Evolutionary conservation across 768 basidiomycete species (phyloP), one percentile per base, ranked within the genome.

Genomic region (Cystobasidium onofrii): DNA sequence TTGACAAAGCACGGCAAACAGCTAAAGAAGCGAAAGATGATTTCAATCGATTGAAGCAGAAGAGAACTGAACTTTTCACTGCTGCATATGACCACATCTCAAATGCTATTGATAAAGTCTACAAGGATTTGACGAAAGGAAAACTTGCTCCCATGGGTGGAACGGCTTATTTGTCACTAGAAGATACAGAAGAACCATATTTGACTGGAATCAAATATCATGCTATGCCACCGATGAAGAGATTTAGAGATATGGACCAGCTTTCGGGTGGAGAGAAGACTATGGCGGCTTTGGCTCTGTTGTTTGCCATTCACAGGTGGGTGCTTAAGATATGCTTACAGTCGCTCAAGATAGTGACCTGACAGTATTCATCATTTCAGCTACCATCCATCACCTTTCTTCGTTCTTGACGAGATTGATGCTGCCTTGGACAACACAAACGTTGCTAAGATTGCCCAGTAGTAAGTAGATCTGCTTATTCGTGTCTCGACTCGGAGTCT

Each of bases 141-240:
- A 92, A 92, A 79, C 89, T 90, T 1, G 86, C 91, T 0, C 92
- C 92, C 0, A 89, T 91, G 87, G 95, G 95, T 55, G 96, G 96
- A 76, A 91, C 96, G 36, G 96, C 94, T 1, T 99, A 98, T 81
- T 86, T 98, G 23, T 91, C 88, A 82, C 84, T 99, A 78, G 96
- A 99, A 79, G 96, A 98, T 78, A 92, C 86, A 76, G 96, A 99
- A 83, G 90, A 91, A 82, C 91, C 91, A 0, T 92, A 92, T 76
- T 84, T 84, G 25, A 88, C 86, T 43, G 92, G 96, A 67, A 91
- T 99, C 83, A 97, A 96, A 81, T 98, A 98, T 80, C 95, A 98
- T 79, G 94, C 95, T 0, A 99, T 98, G 96, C 96, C 96, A 0
- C 96, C 96, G 0, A 95, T 97, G 89, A 99, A 99, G 81, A 90